Conservation (phyloP, 1,284 basidiomycete genomes). For the Sutorius eximius region DNA sequence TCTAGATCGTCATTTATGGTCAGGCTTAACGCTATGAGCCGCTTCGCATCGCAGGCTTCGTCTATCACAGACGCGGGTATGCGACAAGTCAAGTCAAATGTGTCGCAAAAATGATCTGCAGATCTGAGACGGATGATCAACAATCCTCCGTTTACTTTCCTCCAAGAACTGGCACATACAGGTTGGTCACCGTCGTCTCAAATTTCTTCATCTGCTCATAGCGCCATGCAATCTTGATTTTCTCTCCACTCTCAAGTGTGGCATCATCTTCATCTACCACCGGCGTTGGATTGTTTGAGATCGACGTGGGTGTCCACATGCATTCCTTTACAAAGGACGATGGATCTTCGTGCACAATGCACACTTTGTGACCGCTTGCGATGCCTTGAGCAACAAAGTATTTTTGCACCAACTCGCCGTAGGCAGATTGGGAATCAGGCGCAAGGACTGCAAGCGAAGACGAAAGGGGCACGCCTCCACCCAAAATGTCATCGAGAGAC, state of each 20-base stretch:
- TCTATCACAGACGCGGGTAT: constrained; percentile 54
- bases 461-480: constrained; percentile 88
- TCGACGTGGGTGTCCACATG: constrained; percentile 70
- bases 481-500: constrained; percentile 94
- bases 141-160: constrained; percentile 5
- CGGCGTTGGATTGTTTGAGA: constrained; percentile 20
- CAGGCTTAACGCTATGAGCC: constrained; percentile 39
- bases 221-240: constrained; percentile 92
- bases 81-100: constrained; percentile 70
- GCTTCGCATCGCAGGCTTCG: constrained; percentile 39
- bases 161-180: constrained; percentile 43
- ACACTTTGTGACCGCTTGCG: constrained; percentile 64
- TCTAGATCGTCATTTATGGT: constrained; percentile 2
- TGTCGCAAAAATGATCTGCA: constrained; percentile 61
- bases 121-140: constrained; percentile 39
- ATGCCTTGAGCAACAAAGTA: constrained; percentile 90
- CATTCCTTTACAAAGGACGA: constrained; percentile 61
- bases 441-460: constrained; percentile 73
- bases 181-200: constrained; percentile 73
- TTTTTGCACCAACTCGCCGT: constrained; percentile 83
- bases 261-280: constrained; percentile 31
- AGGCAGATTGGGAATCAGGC: constrained; percentile 83
- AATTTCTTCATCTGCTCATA: constrained; percentile 93
- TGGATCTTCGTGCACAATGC: constrained; percentile 65
- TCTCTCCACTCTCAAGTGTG: constrained; percentile 40